phyloP scores from a whole-genome alignment of 106 monocot genomes.

The Acorus calamus region DNA sequence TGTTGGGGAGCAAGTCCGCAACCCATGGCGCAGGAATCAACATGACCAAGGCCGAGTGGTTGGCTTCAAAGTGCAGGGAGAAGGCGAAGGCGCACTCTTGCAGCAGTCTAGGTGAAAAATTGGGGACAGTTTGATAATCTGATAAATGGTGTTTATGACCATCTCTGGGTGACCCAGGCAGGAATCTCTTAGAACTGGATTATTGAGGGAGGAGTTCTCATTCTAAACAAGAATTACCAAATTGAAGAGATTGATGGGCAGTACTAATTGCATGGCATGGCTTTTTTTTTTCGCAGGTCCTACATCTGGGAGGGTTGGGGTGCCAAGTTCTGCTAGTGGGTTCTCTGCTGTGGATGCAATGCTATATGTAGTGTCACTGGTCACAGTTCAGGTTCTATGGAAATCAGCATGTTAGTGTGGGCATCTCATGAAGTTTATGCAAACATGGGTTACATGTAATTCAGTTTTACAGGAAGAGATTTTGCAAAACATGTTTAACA shows the following conservation, averaged over 20 bases:
- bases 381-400: conserved; percentile 4
- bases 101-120: conserved; percentile 13
- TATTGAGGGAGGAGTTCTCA: neutral
- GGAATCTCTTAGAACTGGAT: neutral
- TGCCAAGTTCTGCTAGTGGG: conserved; percentile 6
- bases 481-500: no score
- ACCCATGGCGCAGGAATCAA: conserved; percentile 31
- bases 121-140: neutral
- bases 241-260: no score
- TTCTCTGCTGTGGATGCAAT: neutral
- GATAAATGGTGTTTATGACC: neutral
- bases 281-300: conserved; percentile 1
- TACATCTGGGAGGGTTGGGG: neutral
- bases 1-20: conserved; percentile 22
- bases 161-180: neutral
- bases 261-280: neutral
- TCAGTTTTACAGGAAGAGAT: no score
- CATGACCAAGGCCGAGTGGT: conserved; percentile 15
- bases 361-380: neutral
- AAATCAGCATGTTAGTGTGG: neutral
- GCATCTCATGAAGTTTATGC: no score
- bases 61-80: conserved; percentile 36
- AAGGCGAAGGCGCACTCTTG: conserved; percentile 28
- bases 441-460: no score
- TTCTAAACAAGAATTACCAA: neutral